Evolutionary conservation across 345 rosid genomes (phyloP), one percentile per base, ranked within the genome.

Genomic region (Lenwebbia sp.): DNA sequence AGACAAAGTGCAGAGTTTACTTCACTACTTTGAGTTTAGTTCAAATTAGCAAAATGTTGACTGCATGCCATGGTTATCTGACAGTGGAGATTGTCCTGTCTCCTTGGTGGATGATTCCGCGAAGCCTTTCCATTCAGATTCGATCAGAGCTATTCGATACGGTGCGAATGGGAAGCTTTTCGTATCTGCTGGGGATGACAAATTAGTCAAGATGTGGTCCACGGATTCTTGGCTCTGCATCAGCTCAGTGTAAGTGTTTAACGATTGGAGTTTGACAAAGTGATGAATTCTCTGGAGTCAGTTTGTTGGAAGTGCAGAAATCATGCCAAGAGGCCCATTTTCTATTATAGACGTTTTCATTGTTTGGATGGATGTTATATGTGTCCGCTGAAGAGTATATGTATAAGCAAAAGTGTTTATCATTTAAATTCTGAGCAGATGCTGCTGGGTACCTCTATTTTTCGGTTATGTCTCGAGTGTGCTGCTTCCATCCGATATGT

Each of bases 161-260:
- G 90, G 96, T 78, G 90, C 92, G 74, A 90, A 88, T 37, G 98
- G 99, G 85, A 93, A 92, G 91, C 93, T 95, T 40, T 91, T 98
- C 74, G 95, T 92, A 26, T 96, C 99, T 83, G 96, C 98, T 7
- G 99, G 99, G 10, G 98, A 98, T 89, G 98, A 96, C 89, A 98
- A 96, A 85, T 91, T 92, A 84, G 96, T 98, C 81, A 98, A 96
- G 94, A 89, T 98, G 86, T 96, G 99, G 99, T 94, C 96, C 78
- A 75, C 94, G 3, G 91, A 90, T 19, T 91, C 95, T 75, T 98
- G 99, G 98, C 89, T n/a, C 74, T 95, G 99, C 88, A 90, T 93
- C 62, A 47, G 87, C 85, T 89, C 97, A 0, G 92, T 93, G 99
- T 95, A 90, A 90, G 96, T 93, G 88, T 74, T 47, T 30, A 56